These are phyloP conservation scores for Veloboletus limbatus DNA, from an alignment of 1,284 basidiomycete species.

Conservation along the genomic window DNA sequence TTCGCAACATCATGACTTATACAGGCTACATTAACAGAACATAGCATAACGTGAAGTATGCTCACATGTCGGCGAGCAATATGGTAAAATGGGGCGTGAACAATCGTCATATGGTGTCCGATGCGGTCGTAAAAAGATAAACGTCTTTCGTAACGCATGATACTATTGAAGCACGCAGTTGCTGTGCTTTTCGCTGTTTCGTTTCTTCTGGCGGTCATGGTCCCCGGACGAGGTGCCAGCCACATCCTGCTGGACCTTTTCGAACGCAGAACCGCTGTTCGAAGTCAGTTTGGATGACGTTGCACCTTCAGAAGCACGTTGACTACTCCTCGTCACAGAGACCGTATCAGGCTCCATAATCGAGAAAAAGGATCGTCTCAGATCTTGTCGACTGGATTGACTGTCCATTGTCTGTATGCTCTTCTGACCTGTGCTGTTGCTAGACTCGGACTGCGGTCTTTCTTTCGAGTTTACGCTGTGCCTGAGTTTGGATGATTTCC, in stretches of 20 bases:
- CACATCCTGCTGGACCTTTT: conserved; percentile 27
- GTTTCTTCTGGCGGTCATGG: conserved; percentile 40
- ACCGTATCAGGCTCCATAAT: conserved; percentile 25
- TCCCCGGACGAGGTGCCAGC: conserved; percentile 38
- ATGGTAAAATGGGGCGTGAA: not conserved
- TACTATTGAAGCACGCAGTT: conserved; percentile 44
- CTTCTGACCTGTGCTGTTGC: conserved; percentile 46
- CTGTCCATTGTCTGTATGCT: conserved; percentile 44
- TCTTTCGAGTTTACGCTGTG: conserved; percentile 37
- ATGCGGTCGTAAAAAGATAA: not conserved
- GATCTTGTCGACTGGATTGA: conserved; percentile 35
- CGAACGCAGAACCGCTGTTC: conserved; percentile 5
- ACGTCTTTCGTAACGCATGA: not conserved
- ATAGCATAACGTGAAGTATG: conserved; percentile 19
- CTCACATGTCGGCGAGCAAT: conserved; percentile 1
- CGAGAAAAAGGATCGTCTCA: conserved; percentile 31
- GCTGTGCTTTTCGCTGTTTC: conserved; percentile 36
- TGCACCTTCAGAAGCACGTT: conserved; percentile 11
- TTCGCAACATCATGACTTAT: conserved; percentile 2
- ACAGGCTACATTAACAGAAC: conserved; percentile 18
- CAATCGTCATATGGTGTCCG: conserved; percentile 2
- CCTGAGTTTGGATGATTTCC: conserved; percentile 33
- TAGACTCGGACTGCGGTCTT: conserved; percentile 49
- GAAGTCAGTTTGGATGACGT: conserved; percentile 13
- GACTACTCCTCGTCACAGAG: conserved; percentile 10